phyloP scores from a whole-genome alignment of 2,329 filamentous ascomycete genomes.

The Ophiostoma triangulosporum region DNA sequence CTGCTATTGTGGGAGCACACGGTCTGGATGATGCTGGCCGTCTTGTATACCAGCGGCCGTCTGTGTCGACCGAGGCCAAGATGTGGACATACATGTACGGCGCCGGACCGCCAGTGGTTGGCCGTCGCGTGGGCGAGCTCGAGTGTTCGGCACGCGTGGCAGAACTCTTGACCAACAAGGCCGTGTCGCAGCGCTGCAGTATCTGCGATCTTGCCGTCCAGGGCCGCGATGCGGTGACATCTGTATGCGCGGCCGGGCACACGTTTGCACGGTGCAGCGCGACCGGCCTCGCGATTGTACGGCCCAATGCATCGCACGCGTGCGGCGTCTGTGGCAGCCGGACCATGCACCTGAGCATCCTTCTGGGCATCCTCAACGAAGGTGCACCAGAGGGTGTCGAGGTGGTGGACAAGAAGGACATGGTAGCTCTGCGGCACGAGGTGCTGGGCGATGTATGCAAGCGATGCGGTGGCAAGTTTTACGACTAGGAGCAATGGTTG shows the following conservation, averaged over 20 bases:
- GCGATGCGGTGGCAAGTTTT: conserved; percentile 24
- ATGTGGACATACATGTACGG: conserved; percentile 49
- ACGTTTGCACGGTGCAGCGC: conserved; percentile 37
- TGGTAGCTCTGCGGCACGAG: conserved; percentile 7
- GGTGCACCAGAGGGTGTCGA: not conserved
- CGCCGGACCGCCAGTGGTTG: conserved; percentile 30
- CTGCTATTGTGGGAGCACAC: no score
- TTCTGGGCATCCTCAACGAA: conserved; percentile 20
- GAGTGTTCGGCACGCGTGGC: conserved; percentile 13
- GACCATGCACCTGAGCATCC: conserved; percentile 31
- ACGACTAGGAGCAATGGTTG: conserved; percentile 10
- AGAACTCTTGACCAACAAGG: conserved; percentile 15
- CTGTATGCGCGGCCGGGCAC: conserved; percentile 23
- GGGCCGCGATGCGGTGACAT: not conserved
- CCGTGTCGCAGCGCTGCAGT: conserved; percentile 27
- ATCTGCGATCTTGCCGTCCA: conserved; percentile 27
- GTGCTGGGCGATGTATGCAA: conserved; percentile 19
- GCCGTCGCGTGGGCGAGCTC: conserved; percentile 5
- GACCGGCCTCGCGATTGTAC: conserved; percentile 40
- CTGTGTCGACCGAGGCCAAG: conserved; percentile 29
- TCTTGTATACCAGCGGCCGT: not conserved
- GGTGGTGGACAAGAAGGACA: conserved; percentile 11
- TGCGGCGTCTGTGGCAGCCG: conserved; percentile 42
- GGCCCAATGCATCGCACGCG: conserved; percentile 37
- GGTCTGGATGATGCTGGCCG: not conserved